These are phyloP conservation scores for Cardamine resedifolia DNA, from an alignment of 345 rosid genomes.

Conservation along the genomic window DNA sequence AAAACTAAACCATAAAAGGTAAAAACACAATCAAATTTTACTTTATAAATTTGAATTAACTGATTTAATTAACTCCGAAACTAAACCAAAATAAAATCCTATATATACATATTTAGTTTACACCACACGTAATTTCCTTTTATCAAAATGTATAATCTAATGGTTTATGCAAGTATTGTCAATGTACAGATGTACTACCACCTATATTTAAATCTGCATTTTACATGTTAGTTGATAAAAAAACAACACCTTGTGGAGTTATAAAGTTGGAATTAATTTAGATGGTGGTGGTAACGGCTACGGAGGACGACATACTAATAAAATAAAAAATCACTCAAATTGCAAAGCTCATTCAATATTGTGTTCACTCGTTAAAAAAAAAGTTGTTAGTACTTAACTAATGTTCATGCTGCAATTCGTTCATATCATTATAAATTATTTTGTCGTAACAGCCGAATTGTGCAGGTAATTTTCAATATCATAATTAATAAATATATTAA, in stretches of 20 bases:
- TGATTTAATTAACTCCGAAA: too few species aligned
- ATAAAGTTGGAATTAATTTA: not conserved
- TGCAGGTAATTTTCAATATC: conserved; percentile 19
- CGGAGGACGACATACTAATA: not conserved
- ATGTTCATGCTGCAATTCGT: not conserved
- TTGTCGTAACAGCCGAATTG: not conserved
- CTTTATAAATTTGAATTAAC: too few species aligned
- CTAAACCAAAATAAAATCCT: not conserved
- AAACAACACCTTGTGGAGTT: not conserved
- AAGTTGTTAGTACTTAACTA: not conserved
- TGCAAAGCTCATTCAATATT: not conserved
- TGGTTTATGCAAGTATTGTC: too few species aligned
- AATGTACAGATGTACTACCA: too few species aligned
- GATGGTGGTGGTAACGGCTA: not conserved
- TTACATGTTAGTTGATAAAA: too few species aligned
- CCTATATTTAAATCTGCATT: too few species aligned
- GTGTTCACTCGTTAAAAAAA: too few species aligned
- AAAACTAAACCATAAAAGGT: not conserved
- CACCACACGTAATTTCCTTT: too few species aligned
- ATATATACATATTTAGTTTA: too few species aligned
- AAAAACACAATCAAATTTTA: too few species aligned
- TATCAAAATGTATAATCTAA: too few species aligned
- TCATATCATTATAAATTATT: not conserved
- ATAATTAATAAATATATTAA: conserved; percentile 1
- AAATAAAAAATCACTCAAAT: not conserved